A percentile compares a stretch with the other conserved stretches of the same genome.
Conservation (phyloP, 1,139 yeast species). For the Kurtzmaniella quercitrusa region DNA sequence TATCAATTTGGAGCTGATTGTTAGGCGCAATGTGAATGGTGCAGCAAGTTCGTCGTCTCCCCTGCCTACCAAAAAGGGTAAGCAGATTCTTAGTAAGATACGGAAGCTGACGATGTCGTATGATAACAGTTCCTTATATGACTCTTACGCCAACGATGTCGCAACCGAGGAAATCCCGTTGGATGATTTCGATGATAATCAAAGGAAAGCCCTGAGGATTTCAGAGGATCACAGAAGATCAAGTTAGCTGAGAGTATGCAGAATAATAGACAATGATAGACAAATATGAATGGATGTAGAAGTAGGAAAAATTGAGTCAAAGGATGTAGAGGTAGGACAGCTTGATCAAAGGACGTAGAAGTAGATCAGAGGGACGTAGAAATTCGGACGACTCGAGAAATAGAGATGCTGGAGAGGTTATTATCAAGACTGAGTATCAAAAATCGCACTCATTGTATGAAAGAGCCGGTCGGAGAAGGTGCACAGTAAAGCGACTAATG, state of each 20-base stretch:
- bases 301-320: no score
- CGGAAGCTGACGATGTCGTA: constrained; percentile 25
- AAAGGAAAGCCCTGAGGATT: constrained; percentile 19
- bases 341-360: no score
- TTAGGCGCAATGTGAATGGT: constrained; percentile 5
- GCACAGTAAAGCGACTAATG: no score
- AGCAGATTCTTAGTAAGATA: constrained; percentile 23
- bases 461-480: no score
- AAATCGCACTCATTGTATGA: no score
- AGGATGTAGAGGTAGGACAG: no score
- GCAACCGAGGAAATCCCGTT: constrained; percentile 49
- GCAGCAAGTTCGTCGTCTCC: background rate
- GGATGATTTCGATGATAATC: constrained; percentile 36
- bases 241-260: background rate
- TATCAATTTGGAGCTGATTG: constrained; percentile 10
- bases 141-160: constrained; percentile 23
- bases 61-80: constrained; percentile 12
- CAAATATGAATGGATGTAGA: background rate
- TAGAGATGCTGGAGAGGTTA: no score
- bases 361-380: no score
- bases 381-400: no score
- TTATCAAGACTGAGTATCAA: no score
- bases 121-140: constrained; percentile 29
- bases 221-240: constrained; percentile 17
- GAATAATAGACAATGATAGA: background rate